These are phyloP conservation scores for Ustilago bromivora DNA, from an alignment of 1,284 basidiomycete species.

Conservation along the genomic window DNA sequence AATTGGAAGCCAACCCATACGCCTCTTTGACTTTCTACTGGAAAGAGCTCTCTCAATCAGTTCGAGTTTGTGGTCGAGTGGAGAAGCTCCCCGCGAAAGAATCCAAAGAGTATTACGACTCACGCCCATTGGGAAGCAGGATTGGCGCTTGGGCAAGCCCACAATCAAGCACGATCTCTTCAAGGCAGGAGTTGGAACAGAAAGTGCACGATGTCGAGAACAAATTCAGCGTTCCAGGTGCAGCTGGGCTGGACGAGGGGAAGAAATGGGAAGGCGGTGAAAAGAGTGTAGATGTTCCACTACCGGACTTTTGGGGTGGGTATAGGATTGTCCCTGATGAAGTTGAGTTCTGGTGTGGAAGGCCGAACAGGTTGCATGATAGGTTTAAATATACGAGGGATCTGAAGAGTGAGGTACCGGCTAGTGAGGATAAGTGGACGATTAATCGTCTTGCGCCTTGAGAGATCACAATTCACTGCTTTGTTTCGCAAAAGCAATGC, in stretches of 20 bases:
- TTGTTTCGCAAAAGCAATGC: neutral
- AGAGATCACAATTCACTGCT: conserved; percentile 5
- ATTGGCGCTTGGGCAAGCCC: conserved; percentile 92
- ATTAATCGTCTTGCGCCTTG: conserved; percentile 59
- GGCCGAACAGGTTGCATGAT: conserved; percentile 66
- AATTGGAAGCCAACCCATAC: conserved; percentile 77
- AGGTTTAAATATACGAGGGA: conserved; percentile 61
- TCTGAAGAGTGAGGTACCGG: conserved; percentile 16
- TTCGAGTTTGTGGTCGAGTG: conserved; percentile 86
- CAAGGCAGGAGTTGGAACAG: conserved; percentile 75
- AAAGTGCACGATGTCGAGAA: conserved; percentile 76
- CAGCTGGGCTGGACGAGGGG: conserved; percentile 51
- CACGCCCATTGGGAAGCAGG: conserved; percentile 83
- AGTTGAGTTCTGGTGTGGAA: conserved; percentile 71
- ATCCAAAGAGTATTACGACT: conserved; percentile 85
- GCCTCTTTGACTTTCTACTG: conserved; percentile 91
- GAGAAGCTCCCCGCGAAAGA: conserved; percentile 81
- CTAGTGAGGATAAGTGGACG: conserved; percentile 48
- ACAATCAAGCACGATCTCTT: conserved; percentile 84
- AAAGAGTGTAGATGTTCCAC: conserved; percentile 73
- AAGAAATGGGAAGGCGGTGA: conserved; percentile 36
- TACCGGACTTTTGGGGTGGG: conserved; percentile 95
- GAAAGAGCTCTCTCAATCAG: conserved; percentile 83
- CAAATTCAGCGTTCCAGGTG: conserved; percentile 74
- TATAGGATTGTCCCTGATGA: conserved; percentile 91